These are phyloP conservation scores for Sclerotinia glacialis DNA, from an alignment of 2,329 filamentous ascomycete species.

Conservation along the genomic window DNA sequence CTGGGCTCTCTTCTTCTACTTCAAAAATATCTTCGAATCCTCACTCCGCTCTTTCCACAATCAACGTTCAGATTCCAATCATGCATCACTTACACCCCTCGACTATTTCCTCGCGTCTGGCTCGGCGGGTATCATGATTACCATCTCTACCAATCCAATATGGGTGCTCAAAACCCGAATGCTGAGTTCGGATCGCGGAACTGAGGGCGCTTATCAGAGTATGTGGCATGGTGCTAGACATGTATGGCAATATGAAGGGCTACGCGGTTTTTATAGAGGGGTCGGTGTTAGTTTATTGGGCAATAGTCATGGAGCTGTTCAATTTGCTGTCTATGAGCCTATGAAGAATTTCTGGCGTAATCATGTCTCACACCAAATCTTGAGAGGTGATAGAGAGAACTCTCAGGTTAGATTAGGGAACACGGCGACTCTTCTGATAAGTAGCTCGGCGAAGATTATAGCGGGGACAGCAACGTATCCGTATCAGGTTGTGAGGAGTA, in stretches of 20 bases:
- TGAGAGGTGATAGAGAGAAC: constrained; percentile 31
- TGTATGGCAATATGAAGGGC: constrained; percentile 69
- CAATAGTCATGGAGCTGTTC: constrained; percentile 87
- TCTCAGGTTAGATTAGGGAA: constrained; percentile 32
- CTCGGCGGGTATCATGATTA: constrained; percentile 68
- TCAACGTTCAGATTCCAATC: constrained; percentile 21
- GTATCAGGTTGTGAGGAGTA: constrained; percentile 85
- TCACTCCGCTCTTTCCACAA: constrained; percentile 36
- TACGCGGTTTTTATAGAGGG: constrained; percentile 82
- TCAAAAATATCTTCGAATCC: constrained; percentile 57
- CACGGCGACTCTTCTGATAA: constrained; percentile 69
- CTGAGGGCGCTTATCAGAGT: constrained; percentile 75
- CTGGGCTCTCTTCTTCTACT: constrained; percentile 91
- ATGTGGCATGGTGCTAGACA: constrained; percentile 68
- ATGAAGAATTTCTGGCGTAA: constrained; percentile 50
- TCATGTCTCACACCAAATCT: constrained; percentile 46
- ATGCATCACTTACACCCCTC: constrained; percentile 34
- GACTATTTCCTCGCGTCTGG: constrained; percentile 82
- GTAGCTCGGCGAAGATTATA: constrained; percentile 77
- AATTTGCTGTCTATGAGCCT: constrained; percentile 92
- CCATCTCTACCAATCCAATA: constrained; percentile 85
- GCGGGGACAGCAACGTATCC: constrained; percentile 91
- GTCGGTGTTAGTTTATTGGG: constrained; percentile 79
- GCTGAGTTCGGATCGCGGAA: constrained; percentile 75
- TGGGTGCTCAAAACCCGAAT: constrained; percentile 99